Conservation (phyloP, 2,329 filamentous ascomycete genomes). For the Apiospora phragmitis region DNA sequence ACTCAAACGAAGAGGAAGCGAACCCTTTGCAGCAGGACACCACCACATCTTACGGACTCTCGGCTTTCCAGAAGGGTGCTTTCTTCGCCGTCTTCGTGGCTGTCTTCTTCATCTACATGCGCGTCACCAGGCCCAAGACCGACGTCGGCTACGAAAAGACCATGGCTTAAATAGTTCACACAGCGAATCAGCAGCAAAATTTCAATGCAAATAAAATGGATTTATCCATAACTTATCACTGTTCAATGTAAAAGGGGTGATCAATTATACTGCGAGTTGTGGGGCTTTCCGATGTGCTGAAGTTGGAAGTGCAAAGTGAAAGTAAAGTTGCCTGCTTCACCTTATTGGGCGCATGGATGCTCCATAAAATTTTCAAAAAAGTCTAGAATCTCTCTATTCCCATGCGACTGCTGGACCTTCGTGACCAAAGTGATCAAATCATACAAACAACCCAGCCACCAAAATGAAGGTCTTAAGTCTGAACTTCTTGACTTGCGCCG, state of each 20-base stretch:
- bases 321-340: neutral
- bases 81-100: constrained; percentile 50
- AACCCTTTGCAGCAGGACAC: constrained; percentile 26
- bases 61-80: constrained; percentile 49
- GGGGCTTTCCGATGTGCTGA: neutral
- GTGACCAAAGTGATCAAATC: neutral
- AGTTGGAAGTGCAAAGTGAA: neutral
- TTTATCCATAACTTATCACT: neutral
- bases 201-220: constrained; percentile 11
- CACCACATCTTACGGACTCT: constrained; percentile 37
- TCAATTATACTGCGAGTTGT: neutral
- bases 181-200: constrained; percentile 14
- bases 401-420: neutral
- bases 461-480: constrained; percentile 92
- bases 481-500: constrained; percentile 95
- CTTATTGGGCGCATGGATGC: neutral
- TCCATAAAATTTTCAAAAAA: constrained; percentile 15
- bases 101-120: constrained; percentile 46
- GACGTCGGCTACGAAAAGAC: constrained; percentile 45
- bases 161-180: constrained; percentile 35
- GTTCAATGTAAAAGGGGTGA: neutral
- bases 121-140: constrained; percentile 37
- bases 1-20: constrained; percentile 32
- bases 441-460: neutral
- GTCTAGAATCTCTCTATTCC: constrained; percentile 2